phyloP scores from a whole-genome alignment of 768 basidiomycete species.

The Lanmaoa pseudosensibilis region DNA sequence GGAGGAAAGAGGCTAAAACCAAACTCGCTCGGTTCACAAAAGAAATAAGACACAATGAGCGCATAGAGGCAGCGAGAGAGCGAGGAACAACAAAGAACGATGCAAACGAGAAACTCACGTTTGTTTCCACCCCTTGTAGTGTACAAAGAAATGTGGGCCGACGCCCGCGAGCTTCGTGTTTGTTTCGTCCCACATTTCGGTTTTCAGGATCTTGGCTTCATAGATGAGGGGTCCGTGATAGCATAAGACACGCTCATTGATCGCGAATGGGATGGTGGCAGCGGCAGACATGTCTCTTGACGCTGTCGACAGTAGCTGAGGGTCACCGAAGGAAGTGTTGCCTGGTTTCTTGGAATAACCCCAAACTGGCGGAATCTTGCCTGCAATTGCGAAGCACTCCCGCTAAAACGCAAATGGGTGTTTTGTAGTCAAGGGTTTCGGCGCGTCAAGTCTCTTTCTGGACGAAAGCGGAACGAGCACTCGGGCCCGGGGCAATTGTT shows the following conservation, averaged over 20 bases:
- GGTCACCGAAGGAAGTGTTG: background rate
- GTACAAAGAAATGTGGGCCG: slow-evolving; percentile 90
- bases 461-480: background rate
- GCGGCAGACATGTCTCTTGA: slow-evolving; percentile 13
- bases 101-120: slow-evolving; percentile 54
- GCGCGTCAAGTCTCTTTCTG: too few relatives aligned
- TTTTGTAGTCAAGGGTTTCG: background rate
- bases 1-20: background rate
- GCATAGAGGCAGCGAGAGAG: background rate
- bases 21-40: too few relatives aligned
- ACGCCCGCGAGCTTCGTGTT: slow-evolving; percentile 56
- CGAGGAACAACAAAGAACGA: background rate
- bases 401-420: background rate
- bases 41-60: background rate
- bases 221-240: slow-evolving; percentile 96
- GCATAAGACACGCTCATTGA: slow-evolving; percentile 83
- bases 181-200: slow-evolving; percentile 61
- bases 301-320: background rate
- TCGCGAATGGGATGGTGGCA: slow-evolving; percentile 39
- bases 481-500: background rate
- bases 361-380: background rate
- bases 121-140: slow-evolving; percentile 99
- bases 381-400: background rate
- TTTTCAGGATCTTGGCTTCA: slow-evolving; percentile 87
- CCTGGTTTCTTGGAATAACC: too few relatives aligned